phyloP scores from a whole-genome alignment of 2,329 filamentous ascomycete species.

The Hymenoscyphus albidus region DNA sequence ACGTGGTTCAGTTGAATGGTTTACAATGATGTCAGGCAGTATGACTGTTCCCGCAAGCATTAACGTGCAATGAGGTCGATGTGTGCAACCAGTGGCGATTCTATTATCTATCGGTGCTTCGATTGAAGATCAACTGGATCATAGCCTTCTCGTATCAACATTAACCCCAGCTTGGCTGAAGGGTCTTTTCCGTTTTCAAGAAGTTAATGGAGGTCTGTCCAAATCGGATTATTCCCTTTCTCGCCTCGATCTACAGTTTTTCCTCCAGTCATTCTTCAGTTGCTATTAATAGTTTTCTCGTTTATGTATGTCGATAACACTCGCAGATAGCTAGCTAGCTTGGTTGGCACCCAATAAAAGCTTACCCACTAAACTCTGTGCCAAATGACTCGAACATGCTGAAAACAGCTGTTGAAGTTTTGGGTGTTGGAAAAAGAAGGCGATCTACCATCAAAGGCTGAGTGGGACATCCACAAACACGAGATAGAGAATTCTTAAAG shows the following conservation, averaged over 20 bases:
- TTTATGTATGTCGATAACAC: neutral
- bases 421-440: neutral
- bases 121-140: neutral
- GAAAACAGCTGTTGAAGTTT: neutral
- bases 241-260: neutral
- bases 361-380: neutral
- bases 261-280: neutral
- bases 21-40: neutral
- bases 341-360: neutral
- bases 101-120: neutral
- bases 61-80: neutral
- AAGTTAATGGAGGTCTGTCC: neutral
- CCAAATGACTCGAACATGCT: neutral
- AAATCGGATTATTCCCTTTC: neutral
- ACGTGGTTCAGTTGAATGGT: neutral
- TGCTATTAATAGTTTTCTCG: slow-evolving; percentile 5
- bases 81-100: neutral
- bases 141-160: neutral
- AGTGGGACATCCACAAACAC: neutral
- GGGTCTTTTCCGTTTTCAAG: neutral
- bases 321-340: neutral
- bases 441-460: neutral
- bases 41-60: neutral
- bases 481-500: neutral
- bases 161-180: neutral